Conservation (phyloP, 192 early-diverging fungal genomes). For the Linnemannia hyalina region DNA sequence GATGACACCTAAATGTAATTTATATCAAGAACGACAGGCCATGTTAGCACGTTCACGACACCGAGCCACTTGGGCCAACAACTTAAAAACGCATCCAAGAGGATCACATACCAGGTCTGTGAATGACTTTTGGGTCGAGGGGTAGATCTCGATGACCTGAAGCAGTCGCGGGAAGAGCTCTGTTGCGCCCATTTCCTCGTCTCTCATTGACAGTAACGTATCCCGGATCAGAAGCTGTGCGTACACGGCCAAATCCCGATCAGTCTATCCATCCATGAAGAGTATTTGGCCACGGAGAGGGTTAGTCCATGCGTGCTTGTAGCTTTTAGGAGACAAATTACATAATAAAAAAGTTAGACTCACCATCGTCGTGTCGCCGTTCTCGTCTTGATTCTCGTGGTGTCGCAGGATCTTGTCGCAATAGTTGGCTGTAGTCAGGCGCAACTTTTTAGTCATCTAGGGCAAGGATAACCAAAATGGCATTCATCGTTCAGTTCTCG, state of each 20-base stretch:
- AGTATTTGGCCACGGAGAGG: background rate
- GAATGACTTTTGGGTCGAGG: conserved; percentile 49
- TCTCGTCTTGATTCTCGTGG: conserved; percentile 31
- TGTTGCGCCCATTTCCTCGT: conserved; percentile 64
- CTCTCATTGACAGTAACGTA: conserved; percentile 67
- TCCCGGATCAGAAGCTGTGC: conserved; percentile 58
- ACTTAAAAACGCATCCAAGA: background rate
- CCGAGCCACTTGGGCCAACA: background rate
- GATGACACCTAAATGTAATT: conserved; percentile 39
- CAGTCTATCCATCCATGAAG: background rate
- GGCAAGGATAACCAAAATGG: background rate
- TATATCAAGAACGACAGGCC: background rate
- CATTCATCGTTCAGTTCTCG: background rate
- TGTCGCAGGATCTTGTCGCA: conserved; percentile 66
- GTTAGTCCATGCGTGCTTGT: background rate
- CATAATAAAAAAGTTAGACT: background rate
- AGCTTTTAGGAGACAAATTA: background rate
- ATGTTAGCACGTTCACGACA: background rate
- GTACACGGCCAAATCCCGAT: conserved; percentile 26
- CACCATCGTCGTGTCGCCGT: conserved; percentile 3
- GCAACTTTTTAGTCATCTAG: conserved; percentile 43
- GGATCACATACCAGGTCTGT: conserved; percentile 40
- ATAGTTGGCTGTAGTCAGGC: conserved; percentile 58
- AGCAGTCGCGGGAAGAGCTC: conserved; percentile 79
- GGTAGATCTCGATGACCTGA: conserved; percentile 72